Base-by-base conservation (phyloP, 2,329 filamentous ascomycete genomes). In the Sclerotinia nivalis region DNA sequence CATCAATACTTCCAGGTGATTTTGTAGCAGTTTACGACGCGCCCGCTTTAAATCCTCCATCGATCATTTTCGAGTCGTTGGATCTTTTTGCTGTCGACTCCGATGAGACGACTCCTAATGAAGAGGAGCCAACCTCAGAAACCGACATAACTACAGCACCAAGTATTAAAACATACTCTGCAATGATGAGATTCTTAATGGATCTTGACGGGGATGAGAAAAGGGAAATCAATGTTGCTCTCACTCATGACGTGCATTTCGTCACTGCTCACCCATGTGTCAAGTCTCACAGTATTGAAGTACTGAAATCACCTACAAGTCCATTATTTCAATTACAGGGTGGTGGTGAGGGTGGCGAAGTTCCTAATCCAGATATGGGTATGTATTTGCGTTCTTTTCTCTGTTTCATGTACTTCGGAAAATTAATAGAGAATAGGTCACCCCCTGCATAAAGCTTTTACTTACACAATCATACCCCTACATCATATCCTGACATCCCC, bases 241-340 rank as follows among this genome's bases (percentile, higher is more conserved):
- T 91, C 13, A 79, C 80, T 8, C 85, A 88, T 73, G 88, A 91
- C 70, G 83, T 90, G 31, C 85, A 85, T 74, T 91, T 91, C 76
- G 86, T 90, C 25, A 90, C 89, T 0, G 88, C 88, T 0, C 87
- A 90, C 73, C 89, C 89, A 0, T 91, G 89, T 74, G 83, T 86
- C 7, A 84, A 86, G 1, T 87, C 87, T 1, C 82, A 83, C 65
- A 83, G 85, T 69, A 85, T 88, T 2, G 85, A 84, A 72, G 84
- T 89, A 68, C 76, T 89, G 65, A 87, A 86, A 76, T 87, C 87
- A 20, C 85, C 87, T 0, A 84, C 84, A 1, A 89, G 86, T 75
- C 86, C 87, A 28, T 87, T 85, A 1, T 87, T 88, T 66, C 85
- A 85, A 74, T 84, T 84, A 85, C 69, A 85, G 87, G 71, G 69